phyloP scores from a whole-genome alignment of 345 rosid genomes.

The Angophora floribunda region DNA sequence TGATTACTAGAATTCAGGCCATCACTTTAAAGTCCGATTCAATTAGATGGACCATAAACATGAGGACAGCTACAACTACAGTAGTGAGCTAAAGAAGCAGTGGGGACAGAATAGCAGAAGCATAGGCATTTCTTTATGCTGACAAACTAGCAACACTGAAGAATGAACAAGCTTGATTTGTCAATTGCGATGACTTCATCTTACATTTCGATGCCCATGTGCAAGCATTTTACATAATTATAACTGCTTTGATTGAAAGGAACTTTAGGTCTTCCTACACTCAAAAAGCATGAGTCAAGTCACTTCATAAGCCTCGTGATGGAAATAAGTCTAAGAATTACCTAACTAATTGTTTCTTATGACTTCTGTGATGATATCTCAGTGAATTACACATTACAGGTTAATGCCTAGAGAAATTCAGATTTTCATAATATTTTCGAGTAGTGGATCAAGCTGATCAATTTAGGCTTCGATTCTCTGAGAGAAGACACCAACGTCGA shows the following conservation, averaged over 20 bases:
- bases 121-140: not conserved
- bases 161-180: not conserved
- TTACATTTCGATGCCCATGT: not conserved
- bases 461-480: not conserved
- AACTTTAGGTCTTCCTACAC: not conserved
- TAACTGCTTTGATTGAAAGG: not conserved
- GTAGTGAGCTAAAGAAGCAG: not conserved
- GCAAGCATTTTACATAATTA: not conserved
- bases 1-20: not conserved
- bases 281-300: not conserved
- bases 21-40: not conserved
- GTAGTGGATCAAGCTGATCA: not conserved
- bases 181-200: not conserved
- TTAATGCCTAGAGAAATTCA: not conserved
- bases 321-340: not conserved
- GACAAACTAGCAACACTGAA: not conserved
- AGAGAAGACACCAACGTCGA: not conserved
- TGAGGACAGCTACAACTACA: not conserved
- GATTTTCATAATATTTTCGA: not conserved
- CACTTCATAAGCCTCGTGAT: not conserved
- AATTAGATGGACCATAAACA: not conserved
- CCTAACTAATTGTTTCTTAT: not conserved
- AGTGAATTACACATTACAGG: not conserved
- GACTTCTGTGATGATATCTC: not conserved
- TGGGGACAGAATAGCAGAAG: not conserved